Conservation (phyloP, 2,329 filamentous ascomycete species). For the Calonectria leucothoes region DNA sequence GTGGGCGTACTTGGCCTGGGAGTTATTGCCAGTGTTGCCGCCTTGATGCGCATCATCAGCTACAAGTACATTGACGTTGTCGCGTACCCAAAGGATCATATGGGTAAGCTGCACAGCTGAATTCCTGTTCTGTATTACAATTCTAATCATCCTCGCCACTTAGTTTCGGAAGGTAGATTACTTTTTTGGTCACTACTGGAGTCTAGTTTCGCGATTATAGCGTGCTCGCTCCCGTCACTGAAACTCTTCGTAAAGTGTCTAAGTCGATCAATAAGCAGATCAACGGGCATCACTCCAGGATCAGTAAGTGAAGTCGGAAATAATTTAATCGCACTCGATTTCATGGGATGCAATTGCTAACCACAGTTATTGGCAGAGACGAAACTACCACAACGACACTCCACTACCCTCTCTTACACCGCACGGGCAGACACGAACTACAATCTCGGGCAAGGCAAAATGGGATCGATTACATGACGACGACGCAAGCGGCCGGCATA, state of each 20-base stretch:
- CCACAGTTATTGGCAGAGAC: background rate
- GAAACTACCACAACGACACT: background rate
- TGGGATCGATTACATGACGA: slow-evolving; percentile 26
- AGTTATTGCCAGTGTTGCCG: slow-evolving; percentile 27
- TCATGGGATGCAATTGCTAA: background rate
- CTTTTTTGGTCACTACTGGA: slow-evolving; percentile 28
- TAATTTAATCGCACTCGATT: accelerated
- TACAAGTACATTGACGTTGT: slow-evolving; percentile 26
- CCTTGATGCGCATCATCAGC: slow-evolving; percentile 27
- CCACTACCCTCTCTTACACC: slow-evolving; percentile 5
- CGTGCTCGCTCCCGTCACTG: slow-evolving; percentile 22
- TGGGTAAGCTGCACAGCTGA: background rate
- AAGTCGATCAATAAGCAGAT: slow-evolving; percentile 14
- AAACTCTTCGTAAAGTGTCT: slow-evolving; percentile 24
- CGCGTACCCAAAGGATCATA: slow-evolving; percentile 14
- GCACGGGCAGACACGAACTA: slow-evolving; percentile 10
- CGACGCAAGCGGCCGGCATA: slow-evolving; percentile 22
- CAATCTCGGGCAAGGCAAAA: slow-evolving; percentile 2
- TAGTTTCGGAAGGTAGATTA: slow-evolving; percentile 24
- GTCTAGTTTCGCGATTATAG: slow-evolving; percentile 26
- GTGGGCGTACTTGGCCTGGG: slow-evolving; percentile 24
- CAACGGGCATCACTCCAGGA: slow-evolving; percentile 6
- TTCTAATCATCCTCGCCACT: background rate
- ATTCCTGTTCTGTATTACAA: background rate
- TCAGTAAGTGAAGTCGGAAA: background rate